Conservation (phyloP, 345 rosid species). For the Excoecaria cochinchinensis region DNA sequence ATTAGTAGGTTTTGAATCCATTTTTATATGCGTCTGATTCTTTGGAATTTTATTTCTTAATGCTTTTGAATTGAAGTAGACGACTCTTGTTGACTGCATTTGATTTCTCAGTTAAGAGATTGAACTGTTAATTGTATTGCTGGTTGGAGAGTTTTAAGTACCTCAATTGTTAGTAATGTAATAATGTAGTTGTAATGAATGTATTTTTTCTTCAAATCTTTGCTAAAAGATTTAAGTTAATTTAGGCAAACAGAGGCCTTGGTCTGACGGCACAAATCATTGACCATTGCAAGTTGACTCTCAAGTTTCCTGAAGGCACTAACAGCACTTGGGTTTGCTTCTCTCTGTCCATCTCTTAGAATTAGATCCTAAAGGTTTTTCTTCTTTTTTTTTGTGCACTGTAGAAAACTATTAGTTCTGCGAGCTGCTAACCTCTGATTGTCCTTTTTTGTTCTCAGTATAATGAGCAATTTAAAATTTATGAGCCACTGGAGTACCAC, state of each 20-base stretch:
- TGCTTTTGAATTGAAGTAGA: neutral
- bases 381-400: too few species aligned
- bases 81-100: neutral
- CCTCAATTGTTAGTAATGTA: neutral
- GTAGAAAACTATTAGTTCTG: neutral
- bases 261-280: constrained; percentile 71
- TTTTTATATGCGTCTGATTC: constrained; percentile 3
- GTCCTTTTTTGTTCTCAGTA: constrained; percentile 48
- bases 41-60: neutral
- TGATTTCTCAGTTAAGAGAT: neutral
- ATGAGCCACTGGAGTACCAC: constrained; percentile 83
- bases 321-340: constrained; percentile 88
- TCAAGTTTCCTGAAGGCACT: constrained; percentile 89
- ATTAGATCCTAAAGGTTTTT: neutral
- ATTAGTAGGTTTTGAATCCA: neutral
- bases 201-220: neutral
- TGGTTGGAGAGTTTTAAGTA: neutral
- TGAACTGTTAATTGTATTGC: neutral
- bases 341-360: constrained; percentile 1
- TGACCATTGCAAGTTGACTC: constrained; percentile 77
- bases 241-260: constrained; percentile 82
- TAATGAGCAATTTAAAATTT: constrained; percentile 79
- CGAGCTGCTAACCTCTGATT: neutral
- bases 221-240: neutral
- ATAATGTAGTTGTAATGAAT: neutral